Evolutionary conservation across 805 yeast species (phyloP), one percentile per base, ranked within the genome.

Genomic region (Lachancea quebecensis): DNA sequence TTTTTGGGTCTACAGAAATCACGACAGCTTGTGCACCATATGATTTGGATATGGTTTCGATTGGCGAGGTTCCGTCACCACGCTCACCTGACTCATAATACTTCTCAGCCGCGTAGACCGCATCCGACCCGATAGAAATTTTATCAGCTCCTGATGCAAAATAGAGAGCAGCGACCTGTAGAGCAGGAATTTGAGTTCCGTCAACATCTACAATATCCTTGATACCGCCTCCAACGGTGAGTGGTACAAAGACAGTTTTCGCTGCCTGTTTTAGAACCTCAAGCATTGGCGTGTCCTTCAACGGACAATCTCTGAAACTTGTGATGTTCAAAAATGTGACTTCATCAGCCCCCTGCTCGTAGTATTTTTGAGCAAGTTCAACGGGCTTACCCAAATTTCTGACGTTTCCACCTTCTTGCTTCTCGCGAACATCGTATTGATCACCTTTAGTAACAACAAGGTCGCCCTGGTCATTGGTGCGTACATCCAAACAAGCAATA

Each of bases 171-270:
- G 99, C 99, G 27, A 93, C 96, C 41, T 89, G 84, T 31, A 85
- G 75, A 0, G 98, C 98, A 6, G 96, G 81, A 11, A 87, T 78
- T 8, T 65, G 56, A 7, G 85, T 79, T 29, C 95, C 95, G 52
- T 77, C 86, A 1, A 95, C 95, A 54, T 93, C 98, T 25, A 77
- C 75, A 52, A 87, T 79, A 62, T 91, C 98, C 53, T 86, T 81
- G 51, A 93, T 93, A 39, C 99, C 99, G 47, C 99, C 99, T 37
- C 99, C 99, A 35, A 93, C 96, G 0, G 99, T 93, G 51, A 93
- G 72, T 8, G 99, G 99, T 11, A 93, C 99, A 68, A 93, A 93
- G 41, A 91, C 85, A 1, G 95, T 82, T 64, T 84, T 82, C 10
- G 96, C 95, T 0, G 97, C 85, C 48, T 71, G 69, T 50, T 76